phyloP scores from a whole-genome alignment of 2,329 filamentous ascomycete genomes.

The Xylaria hypoxylon region DNA sequence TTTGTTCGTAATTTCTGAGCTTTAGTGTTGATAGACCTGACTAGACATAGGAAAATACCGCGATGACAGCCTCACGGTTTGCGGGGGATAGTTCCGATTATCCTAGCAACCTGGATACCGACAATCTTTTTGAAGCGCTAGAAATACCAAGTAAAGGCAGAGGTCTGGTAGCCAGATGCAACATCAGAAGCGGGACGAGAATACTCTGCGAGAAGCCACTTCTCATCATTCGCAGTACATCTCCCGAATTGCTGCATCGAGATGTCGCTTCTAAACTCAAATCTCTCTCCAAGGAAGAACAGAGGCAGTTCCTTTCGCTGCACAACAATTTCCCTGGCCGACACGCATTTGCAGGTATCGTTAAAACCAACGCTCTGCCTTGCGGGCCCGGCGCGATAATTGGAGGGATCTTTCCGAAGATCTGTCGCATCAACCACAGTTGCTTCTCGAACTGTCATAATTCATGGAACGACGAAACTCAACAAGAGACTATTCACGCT shows the following conservation, averaged over 20 bases:
- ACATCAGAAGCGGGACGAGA: conserved; percentile 54
- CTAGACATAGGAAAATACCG: too few relatives aligned
- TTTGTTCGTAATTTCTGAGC: neutral
- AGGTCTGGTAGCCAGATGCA: conserved; percentile 53
- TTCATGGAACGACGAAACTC: conserved; percentile 46
- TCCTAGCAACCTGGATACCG: neutral
- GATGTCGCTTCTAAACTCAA: conserved; percentile 31
- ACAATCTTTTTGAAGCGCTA: conserved; percentile 38
- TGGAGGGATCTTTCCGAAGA: conserved; percentile 48
- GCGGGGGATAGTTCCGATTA: neutral
- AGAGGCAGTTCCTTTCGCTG: conserved; percentile 43
- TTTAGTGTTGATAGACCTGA: too few relatives aligned
- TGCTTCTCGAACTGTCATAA: conserved; percentile 50
- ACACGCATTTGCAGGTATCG: conserved; percentile 44
- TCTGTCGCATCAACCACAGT: conserved; percentile 53
- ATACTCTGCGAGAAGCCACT: conserved; percentile 56
- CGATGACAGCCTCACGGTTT: neutral
- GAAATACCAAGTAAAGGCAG: conserved; percentile 53
- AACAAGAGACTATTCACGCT: conserved; percentile 50
- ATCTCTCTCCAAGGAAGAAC: conserved; percentile 35
- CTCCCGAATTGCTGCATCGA: conserved; percentile 9
- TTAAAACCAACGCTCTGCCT: conserved; percentile 51
- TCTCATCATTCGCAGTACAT: conserved; percentile 45
- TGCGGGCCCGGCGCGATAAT: conserved; percentile 43
- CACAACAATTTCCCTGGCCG: conserved; percentile 51